Evolutionary conservation across 805 yeast species (phyloP).

Genomic region (Yamadazyma phyllophila): DNA sequence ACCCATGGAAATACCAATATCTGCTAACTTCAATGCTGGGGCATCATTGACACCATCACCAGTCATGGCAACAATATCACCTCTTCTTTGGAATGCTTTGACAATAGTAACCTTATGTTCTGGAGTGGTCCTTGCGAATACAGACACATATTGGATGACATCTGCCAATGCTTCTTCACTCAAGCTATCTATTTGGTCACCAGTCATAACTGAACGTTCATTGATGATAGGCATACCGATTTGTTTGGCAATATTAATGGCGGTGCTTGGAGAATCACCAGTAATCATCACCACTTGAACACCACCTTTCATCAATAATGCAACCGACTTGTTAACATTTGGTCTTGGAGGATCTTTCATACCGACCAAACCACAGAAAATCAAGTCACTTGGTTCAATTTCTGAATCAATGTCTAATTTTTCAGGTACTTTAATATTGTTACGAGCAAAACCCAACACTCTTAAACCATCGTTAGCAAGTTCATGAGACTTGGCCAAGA

Average conservation of each 20-base stretch:
- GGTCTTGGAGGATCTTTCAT: constrained; percentile 99
- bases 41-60: constrained; percentile 99
- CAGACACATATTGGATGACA: constrained; percentile 77
- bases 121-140: constrained; percentile 94
- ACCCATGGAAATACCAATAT: constrained; percentile 94
- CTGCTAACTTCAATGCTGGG: constrained; percentile 95
- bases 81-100: constrained; percentile 82
- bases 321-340: constrained; percentile 72
- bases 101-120: constrained; percentile 91
- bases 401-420: constrained; percentile 27
- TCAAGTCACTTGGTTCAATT: constrained; percentile 54
- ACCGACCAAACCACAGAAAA: constrained; percentile 84
- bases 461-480: constrained; percentile 85
- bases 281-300: constrained; percentile 99
- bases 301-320: constrained; percentile 81
- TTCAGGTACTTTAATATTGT: constrained; percentile 29
- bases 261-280: constrained; percentile 89
- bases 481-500: constrained; percentile 55
- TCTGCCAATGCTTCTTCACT: constrained; percentile 68
- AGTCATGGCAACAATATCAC: constrained; percentile 98
- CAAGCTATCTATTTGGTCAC: constrained; percentile 77
- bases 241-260: constrained; percentile 77
- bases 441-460: constrained; percentile 75
- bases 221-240: constrained; percentile 82
- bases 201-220: constrained; percentile 72